Evolutionary conservation across 2,329 filamentous ascomycete species (phyloP).

Genomic region (Aureobasidium sp.): DNA sequence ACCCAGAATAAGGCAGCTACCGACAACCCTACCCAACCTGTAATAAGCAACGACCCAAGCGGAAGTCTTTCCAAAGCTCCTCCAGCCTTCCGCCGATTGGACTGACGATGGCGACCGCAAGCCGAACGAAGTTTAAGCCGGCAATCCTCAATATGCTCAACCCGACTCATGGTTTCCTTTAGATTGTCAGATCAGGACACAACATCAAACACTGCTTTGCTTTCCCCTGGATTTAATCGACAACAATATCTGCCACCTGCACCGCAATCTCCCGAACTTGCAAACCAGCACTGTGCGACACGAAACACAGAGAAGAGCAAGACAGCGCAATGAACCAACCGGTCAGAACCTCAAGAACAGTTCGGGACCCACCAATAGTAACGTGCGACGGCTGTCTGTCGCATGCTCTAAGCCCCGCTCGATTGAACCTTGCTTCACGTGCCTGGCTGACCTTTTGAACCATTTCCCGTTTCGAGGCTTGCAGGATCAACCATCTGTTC

Average conservation of each 20-base stretch:
- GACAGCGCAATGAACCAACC: not conserved
- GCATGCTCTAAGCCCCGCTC: constrained; percentile 14
- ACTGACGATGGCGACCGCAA: not conserved
- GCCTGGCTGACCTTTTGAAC: not conserved
- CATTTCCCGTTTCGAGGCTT: constrained; percentile 6
- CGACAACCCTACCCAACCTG: constrained; percentile 1
- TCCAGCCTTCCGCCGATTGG: constrained; percentile 13
- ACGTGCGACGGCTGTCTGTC: no score
- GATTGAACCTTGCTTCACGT: constrained; percentile 14
- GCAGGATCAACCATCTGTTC: not conserved
- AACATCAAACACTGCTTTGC: no score
- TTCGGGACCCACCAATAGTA: constrained; percentile 8
- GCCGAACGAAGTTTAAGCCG: constrained; percentile 9
- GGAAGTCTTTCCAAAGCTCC: no score
- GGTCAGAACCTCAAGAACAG: not conserved
- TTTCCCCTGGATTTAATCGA: not conserved
- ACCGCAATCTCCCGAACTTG: not conserved
- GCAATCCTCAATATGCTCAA: not conserved
- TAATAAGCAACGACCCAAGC: constrained; percentile 7
- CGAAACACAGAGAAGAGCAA: not conserved
- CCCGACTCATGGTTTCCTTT: constrained; percentile 7
- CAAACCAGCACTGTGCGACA: not conserved
- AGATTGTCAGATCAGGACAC: constrained; percentile 10
- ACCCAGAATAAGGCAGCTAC: constrained; percentile 11
- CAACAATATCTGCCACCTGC: not conserved